Evolutionary conservation across 306 rosid species (phyloP), one percentile per base, ranked within the genome.

Genomic region (Pterocarpus santalinus): DNA sequence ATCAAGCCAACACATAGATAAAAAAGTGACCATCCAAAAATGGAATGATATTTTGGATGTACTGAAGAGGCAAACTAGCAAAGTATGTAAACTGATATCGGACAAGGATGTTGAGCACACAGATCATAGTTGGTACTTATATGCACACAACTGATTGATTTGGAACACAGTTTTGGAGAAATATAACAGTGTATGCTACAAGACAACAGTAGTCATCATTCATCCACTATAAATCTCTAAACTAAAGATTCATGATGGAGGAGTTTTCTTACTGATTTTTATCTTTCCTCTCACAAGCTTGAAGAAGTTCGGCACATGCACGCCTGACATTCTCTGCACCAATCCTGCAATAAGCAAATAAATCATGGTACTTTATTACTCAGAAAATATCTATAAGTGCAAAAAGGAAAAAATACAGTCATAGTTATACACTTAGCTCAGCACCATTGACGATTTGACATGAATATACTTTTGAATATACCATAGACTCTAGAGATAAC

Each of bases 281-380:
- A 58, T 81, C 80, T 36, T 51, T 38, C 61, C 7, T 43, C 60
- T 60, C 64, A 41, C 56, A 77, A 72, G 83, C 80, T 2, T 2
- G 28, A 66, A 81, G 56, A 52, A 85, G 83, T 8, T 77, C 52
- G 47, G n/a, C 66, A 76, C 82, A 85, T 58, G 73, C 82, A 46
- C 47, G 30, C 51, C 30, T 65, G 46, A 76, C 80, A 70, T 33
- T 8, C 76, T 76, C 73, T 28, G 83, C 85, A 75, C 82, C 77
- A 39, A 81, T 28, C 56, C 83, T 76, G 75, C 78, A 66, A 62
- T 44, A 41, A 68, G 49, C 44, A 67, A 7, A 67, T 62, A 36
- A 62, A 63, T 30, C 53, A 78, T 14, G 28, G 16, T 63, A 64
- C n/a, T 49, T 44, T 10, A 28, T 75, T 65, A 30, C 43, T 47